A percentile compares a stretch with the other conserved stretches of the same genome.
Evolutionary conservation across 2,329 filamentous ascomycete species (phyloP).

Genomic region (Calonectria montana): DNA sequence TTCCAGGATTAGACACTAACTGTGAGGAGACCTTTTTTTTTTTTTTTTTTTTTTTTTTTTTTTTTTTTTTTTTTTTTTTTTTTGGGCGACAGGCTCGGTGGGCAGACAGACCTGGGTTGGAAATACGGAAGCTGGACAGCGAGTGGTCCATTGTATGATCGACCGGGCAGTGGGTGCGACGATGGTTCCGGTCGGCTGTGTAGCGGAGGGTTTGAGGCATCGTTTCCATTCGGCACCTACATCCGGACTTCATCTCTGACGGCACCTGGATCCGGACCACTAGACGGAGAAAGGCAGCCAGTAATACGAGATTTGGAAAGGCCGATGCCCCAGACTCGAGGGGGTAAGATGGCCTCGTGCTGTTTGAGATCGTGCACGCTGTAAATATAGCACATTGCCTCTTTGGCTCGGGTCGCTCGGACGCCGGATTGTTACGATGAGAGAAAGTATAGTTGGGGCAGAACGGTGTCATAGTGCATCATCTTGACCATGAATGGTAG

Average conservation of each 20-base stretch:
- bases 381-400: constrained; percentile 1
- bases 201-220: neutral
- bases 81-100: neutral
- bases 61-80: neutral
- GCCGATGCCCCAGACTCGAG: neutral
- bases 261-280: constrained; percentile 2
- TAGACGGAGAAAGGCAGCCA: neutral
- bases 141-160: constrained; percentile 6
- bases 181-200: neutral
- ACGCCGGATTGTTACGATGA: neutral
- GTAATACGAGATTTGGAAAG: constrained; percentile 13
- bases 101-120: neutral
- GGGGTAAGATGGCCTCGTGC: neutral
- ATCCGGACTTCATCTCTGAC: constrained; percentile 6
- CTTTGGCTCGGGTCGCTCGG: neutral
- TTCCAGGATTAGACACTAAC: constrained; percentile 3
- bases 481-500: neutral
- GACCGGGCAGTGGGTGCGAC: neutral
- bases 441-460: neutral
- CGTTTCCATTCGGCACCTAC: neutral
- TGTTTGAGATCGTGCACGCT: neutral
- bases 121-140: constrained; percentile 1
- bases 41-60: neutral
- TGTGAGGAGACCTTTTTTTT: neutral
- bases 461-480: neutral